phyloP scores from a whole-genome alignment of 78 protist genomes.

The Tieghemostelium lacteum region DNA sequence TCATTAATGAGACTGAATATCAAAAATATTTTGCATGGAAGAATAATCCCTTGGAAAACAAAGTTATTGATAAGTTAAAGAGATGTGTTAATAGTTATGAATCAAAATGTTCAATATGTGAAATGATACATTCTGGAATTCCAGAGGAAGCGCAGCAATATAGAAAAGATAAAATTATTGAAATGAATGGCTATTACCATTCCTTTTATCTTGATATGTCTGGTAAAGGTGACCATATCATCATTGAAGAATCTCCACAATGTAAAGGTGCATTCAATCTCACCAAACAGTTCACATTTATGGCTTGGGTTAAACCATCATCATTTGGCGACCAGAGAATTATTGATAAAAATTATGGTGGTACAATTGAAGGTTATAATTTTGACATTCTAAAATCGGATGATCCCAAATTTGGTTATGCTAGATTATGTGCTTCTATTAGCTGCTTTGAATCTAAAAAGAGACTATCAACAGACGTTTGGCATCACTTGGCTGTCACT shows the following conservation, averaged over 20 bases:
- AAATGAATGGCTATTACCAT: neutral
- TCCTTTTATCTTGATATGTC: constrained; percentile 5
- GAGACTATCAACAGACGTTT: constrained; percentile 11
- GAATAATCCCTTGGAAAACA: neutral
- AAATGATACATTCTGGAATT: neutral
- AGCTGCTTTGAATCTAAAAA: constrained; percentile 1
- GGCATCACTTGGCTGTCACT: constrained; percentile 33
- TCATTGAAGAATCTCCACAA: neutral
- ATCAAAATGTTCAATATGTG: constrained; percentile 27
- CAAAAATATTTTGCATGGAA: constrained; percentile 40
- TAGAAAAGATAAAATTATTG: neutral
- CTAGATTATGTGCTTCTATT: constrained; percentile 35
- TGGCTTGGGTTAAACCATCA: constrained; percentile 58
- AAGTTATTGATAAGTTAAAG: constrained; percentile 34
- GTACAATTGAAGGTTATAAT: constrained; percentile 14
- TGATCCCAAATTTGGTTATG: neutral
- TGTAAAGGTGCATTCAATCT: constrained; percentile 7
- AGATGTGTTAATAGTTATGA: constrained; percentile 8
- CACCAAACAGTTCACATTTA: constrained; percentile 8
- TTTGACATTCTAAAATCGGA: constrained; percentile 39
- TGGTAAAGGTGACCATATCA: constrained; percentile 47
- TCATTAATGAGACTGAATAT: neutral
- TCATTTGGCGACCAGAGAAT: constrained; percentile 62
- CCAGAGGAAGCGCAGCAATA: neutral
- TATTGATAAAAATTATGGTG: constrained; percentile 19